Evolutionary conservation across 148 eudicot species (phyloP).

Genomic region (Vaccinium myrtillus): DNA sequence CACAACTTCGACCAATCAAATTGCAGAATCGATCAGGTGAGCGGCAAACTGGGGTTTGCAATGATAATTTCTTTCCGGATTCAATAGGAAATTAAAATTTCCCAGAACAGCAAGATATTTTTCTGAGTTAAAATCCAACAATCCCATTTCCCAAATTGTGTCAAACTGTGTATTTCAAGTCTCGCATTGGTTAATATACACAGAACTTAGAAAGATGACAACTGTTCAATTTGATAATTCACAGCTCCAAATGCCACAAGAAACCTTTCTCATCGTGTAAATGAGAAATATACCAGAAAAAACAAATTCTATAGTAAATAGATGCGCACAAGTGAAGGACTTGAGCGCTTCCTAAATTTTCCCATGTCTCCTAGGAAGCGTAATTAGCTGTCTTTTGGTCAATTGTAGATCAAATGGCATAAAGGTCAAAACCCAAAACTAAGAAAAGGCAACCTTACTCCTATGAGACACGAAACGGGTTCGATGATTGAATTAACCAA

Average conservation of each 20-base stretch:
- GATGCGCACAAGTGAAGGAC: background rate
- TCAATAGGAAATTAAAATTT: background rate
- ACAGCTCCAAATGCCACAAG: background rate
- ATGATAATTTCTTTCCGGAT: background rate
- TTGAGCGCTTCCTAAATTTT: background rate
- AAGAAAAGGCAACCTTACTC: background rate
- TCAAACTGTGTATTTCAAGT: background rate
- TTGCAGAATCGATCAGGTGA: background rate
- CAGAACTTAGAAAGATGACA: background rate
- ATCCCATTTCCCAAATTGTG: background rate
- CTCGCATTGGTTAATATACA: background rate
- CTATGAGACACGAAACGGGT: background rate
- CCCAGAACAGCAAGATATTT: background rate
- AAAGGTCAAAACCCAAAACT: background rate
- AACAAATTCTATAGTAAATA: background rate
- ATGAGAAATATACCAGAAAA: background rate
- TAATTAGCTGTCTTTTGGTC: background rate
- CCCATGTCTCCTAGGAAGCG: background rate
- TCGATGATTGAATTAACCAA: background rate
- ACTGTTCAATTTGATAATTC: background rate
- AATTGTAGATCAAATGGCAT: background rate
- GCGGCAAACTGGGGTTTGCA: background rate
- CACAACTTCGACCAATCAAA: background rate
- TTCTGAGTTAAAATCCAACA: background rate
- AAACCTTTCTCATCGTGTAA: background rate